These are phyloP conservation scores for Paecilomyces formosus DNA, from an alignment of 2,329 filamentous ascomycete species.

Conservation along the genomic window DNA sequence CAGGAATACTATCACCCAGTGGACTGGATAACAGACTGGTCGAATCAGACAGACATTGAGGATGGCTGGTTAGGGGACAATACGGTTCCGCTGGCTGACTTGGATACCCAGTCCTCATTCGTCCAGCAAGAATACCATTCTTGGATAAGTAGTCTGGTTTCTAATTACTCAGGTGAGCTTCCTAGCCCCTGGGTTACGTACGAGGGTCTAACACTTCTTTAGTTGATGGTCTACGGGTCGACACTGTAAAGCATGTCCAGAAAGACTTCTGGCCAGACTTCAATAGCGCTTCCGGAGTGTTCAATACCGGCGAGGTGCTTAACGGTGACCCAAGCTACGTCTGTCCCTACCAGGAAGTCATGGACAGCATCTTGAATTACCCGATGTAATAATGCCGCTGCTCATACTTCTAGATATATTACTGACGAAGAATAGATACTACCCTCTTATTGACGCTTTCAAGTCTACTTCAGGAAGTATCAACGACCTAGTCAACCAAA, in stretches of 20 bases:
- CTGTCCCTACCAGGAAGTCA: slow-evolving; percentile 33
- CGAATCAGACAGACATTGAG: neutral
- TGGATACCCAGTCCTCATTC: slow-evolving; percentile 1
- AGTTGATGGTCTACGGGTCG: slow-evolving; percentile 44
- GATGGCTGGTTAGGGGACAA: slow-evolving; percentile 1
- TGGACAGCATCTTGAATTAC: slow-evolving; percentile 42
- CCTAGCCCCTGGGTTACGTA: neutral
- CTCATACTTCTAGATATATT: neutral
- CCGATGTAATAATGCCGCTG: slow-evolving; percentile 19
- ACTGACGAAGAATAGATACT: slow-evolving; percentile 5
- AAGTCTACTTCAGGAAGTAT: slow-evolving; percentile 18
- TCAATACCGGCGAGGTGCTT: slow-evolving; percentile 41
- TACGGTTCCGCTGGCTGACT: neutral
- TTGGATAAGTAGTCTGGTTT: neutral
- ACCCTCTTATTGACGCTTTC: slow-evolving; percentile 24
- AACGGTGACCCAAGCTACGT: slow-evolving; percentile 25
- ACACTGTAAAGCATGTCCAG: slow-evolving; percentile 42
- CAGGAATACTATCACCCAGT: slow-evolving; percentile 48
- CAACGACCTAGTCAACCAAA: slow-evolving; percentile 13
- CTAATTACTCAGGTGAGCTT: neutral
- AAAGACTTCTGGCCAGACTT: slow-evolving; percentile 33
- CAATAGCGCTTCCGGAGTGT: slow-evolving; percentile 26
- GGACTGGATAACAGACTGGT: slow-evolving; percentile 37
- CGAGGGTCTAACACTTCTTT: slow-evolving; percentile 29
- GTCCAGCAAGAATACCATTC: neutral